Conservation (phyloP, 257 asterid species). For the Rhazya stricta region DNA sequence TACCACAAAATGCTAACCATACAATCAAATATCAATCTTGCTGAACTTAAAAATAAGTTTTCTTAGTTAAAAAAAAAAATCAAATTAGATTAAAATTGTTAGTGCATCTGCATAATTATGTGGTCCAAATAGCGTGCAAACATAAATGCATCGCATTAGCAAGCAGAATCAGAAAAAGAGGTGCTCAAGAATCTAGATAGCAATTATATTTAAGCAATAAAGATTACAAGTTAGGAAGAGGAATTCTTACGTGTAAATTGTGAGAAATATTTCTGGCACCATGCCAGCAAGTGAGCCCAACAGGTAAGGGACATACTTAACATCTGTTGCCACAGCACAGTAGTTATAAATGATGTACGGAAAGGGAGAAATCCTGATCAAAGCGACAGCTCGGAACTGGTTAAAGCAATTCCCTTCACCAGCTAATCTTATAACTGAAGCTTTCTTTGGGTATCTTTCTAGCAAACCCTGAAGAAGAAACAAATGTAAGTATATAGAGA, state of each 20-base stretch:
- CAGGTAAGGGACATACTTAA: constrained; percentile 69
- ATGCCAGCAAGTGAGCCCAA: constrained; percentile 75
- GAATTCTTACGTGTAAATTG: constrained; percentile 78
- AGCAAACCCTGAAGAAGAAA: constrained; percentile 53
- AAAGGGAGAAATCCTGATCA: constrained; percentile 89
- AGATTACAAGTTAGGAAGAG: not conserved
- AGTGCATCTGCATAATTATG: not conserved
- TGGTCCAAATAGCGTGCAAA: not conserved
- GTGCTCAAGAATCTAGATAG: not conserved
- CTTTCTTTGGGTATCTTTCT: constrained; percentile 78
- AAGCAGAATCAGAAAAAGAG: not conserved
- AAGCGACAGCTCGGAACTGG: constrained; percentile 80
- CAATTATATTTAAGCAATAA: not conserved
- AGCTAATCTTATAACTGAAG: constrained; percentile 81
- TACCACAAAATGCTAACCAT: not conserved
- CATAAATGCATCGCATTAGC: not conserved
- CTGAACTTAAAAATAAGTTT: not conserved
- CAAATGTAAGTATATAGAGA: not conserved
- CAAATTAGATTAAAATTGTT: not conserved
- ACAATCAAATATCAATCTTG: not conserved
- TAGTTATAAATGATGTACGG: constrained; percentile 76
- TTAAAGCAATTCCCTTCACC: constrained; percentile 81
- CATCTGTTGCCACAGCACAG: constrained; percentile 86
- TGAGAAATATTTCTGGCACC: constrained; percentile 78
- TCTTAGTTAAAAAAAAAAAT: not conserved